These are phyloP conservation scores for Alternaria triticina DNA, from an alignment of 2,329 filamentous ascomycete genomes.

Conservation along the genomic window DNA sequence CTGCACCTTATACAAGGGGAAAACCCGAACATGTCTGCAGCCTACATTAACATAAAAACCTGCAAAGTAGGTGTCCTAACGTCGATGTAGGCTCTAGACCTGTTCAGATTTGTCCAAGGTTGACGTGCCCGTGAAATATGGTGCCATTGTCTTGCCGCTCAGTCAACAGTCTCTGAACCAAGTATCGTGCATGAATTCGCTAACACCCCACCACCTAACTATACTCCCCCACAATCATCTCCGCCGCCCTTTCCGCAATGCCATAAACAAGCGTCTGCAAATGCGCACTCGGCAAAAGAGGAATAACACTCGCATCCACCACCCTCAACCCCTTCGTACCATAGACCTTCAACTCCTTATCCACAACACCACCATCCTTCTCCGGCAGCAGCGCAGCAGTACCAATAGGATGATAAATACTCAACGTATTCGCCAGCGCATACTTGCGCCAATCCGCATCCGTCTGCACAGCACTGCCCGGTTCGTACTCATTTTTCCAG, in stretches of 20 bases:
- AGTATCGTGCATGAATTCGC: background rate
- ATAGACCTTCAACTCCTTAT: slow-evolving; percentile 28
- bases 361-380: slow-evolving; percentile 34
- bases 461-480: slow-evolving; percentile 33
- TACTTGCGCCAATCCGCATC: slow-evolving; percentile 36
- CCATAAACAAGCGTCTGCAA: slow-evolving; percentile 39
- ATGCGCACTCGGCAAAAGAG: slow-evolving; percentile 32
- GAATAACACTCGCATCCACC: slow-evolving; percentile 41
- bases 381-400: slow-evolving; percentile 42
- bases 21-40: too few species aligned
- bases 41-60: too few species aligned
- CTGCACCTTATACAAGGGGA: too few species aligned
- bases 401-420: slow-evolving; percentile 45
- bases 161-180: background rate
- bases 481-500: slow-evolving; percentile 38
- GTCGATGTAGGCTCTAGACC: too few species aligned
- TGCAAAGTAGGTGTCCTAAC: too few species aligned
- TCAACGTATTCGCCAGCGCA: slow-evolving; percentile 23
- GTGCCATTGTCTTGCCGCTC: background rate
- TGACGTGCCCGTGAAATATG: background rate
- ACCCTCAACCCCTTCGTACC: slow-evolving; percentile 29
- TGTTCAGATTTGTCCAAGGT: too few species aligned
- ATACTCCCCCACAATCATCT: slow-evolving; percentile 22
- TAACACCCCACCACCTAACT: background rate
- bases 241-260: slow-evolving; percentile 36